Base-by-base conservation (phyloP, 23 red algal species). In the Cyanidioschyzon merolae region DNA sequence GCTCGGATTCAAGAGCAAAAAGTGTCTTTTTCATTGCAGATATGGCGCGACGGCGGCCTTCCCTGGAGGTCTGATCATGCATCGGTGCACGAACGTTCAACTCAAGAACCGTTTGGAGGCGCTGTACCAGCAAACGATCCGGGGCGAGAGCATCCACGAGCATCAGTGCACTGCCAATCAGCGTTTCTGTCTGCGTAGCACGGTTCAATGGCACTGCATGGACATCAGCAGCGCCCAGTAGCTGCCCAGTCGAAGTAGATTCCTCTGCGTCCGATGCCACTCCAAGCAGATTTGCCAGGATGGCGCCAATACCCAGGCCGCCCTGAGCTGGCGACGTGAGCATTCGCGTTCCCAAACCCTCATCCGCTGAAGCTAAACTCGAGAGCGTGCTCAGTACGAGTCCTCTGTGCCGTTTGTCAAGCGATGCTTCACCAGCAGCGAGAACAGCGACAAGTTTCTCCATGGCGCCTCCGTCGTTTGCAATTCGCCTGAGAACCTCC, bases 121-220 rank as follows among this genome's bases (percentile, higher is more conserved):
- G n/a, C 63, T 32, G 21, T 27, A 71, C 63, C 29, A 71, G 29
- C 63, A 27, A 25, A 27, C 2, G 12, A 35, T 71, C 32, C n/a
- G 63, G 63, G 7, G 63, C 12, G n/a, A 71, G 63, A 7, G 63
- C 63, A 35, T 71, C 63, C 63, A 71, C 63, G n/a, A 71, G 63
- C 63, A 35, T 35, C 29, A 71, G 63, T 25, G 63, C 63, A 32
- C 32, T 35, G 12, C n/a, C 63, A 7, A 35, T 27, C 63, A 71
- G 16, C 63, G 63, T 27, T 35, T 71, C 63, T 3, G 29, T 27
- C 12, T 32, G 7, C 7, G n/a, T 7, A 15, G 45, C 12, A 21
- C 7, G 21, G 21, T 21, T 54, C 21, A 21, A 54, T 54, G 45
- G 7, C 45, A 21, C 12, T 7, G 7, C 21, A 15, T 21, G 45